These are phyloP conservation scores for Pyrenochaeta sp. DNA, from an alignment of 2,329 filamentous ascomycete genomes.

Conservation along the genomic window DNA sequence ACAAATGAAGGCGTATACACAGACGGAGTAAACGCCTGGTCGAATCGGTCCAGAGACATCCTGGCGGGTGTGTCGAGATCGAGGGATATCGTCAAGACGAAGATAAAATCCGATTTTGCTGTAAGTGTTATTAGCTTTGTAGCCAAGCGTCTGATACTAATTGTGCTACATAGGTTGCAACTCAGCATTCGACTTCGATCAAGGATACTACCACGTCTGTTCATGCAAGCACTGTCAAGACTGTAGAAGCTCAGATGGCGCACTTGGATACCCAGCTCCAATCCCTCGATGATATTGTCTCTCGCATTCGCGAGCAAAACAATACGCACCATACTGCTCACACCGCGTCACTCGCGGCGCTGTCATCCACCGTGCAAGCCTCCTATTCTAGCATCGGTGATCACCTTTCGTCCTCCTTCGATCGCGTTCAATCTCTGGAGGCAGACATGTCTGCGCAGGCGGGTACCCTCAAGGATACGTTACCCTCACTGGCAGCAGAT, in stretches of 20 bases:
- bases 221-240: conserved; percentile 87
- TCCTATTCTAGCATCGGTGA: conserved; percentile 76
- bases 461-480: conserved; percentile 64
- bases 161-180: conserved; percentile 65
- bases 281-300: conserved; percentile 89
- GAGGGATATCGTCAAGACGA: conserved; percentile 79
- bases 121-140: conserved; percentile 57
- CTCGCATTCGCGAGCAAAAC: conserved; percentile 82
- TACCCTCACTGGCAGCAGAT: conserved; percentile 66
- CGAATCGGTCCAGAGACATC: conserved; percentile 71
- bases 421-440: conserved; percentile 73
- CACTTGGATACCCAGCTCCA: conserved; percentile 90
- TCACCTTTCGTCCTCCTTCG: conserved; percentile 74
- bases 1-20: conserved; percentile 72
- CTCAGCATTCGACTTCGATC: conserved; percentile 82
- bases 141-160: conserved; percentile 28
- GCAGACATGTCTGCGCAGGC: conserved; percentile 71
- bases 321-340: conserved; percentile 77
- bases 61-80: conserved; percentile 76
- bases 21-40: conserved; percentile 78
- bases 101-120: conserved; percentile 86
- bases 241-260: conserved; percentile 87
- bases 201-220: conserved; percentile 85
- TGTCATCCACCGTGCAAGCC: conserved; percentile 74
- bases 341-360: conserved; percentile 67